Base-by-base conservation (phyloP, 2,329 filamentous ascomycete genomes). In the Aspergillus fructus region DNA sequence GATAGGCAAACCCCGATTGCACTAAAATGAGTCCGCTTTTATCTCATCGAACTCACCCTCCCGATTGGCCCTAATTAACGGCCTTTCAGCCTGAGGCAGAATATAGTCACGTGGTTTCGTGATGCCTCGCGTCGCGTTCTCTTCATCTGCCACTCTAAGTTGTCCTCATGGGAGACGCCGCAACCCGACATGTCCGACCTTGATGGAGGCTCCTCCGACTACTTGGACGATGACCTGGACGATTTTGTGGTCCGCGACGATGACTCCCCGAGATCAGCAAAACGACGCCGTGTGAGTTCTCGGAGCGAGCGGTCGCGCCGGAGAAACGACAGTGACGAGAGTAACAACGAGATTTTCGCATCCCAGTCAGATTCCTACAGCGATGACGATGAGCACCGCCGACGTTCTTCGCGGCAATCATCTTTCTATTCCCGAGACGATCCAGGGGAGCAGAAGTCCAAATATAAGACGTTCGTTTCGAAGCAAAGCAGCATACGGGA, bases 381-480 rank as follows among this genome's bases (percentile, higher is more conserved):
- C 30, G 55, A 54, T 17, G 49, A 55, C 23, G 62, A 65, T 23
- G 65, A 63, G 37, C 56, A 67, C 43, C 62, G 59, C 0, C 49
- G 64, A 2, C 50, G 56, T 2, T 63, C 67, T 2, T 60, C 63
- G 7, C 47, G 49, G 4, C 58, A 47, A 37, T 55, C 52, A 21
- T 61, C 62, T 12, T 58, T 58, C 15, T 23, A 58, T 27, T 59
- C 58, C 13, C 45, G 53, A n/a, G 61, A 65, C 3, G 58, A 66
- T 23, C 63, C 67, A 24, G 63, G 59, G 52, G 59, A 61, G 27
- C 48, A 60, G 15, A 68, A 66, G 33, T 68, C 73, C 19, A 78
- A 74, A 58, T 70, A 68, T 42, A 75, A 72, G 48, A 74, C 75
- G 45, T 76, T 78, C 61, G 68, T 77, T 4, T 73, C 78, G 5